These are phyloP conservation scores for Spatholobus suberectus DNA, from an alignment of 306 rosid genomes.

Conservation along the genomic window DNA sequence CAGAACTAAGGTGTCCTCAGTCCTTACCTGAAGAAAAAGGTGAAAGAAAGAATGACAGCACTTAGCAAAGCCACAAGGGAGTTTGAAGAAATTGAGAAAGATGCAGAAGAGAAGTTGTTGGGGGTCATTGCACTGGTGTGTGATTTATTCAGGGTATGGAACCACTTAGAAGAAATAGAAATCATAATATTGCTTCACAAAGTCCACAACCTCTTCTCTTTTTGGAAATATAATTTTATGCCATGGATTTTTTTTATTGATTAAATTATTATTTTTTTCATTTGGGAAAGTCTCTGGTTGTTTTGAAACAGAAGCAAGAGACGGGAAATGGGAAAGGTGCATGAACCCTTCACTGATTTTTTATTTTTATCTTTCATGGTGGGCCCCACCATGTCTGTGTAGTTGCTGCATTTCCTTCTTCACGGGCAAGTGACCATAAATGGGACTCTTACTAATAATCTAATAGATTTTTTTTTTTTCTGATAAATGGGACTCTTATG, in stretches of 20 bases:
- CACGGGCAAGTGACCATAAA: neutral
- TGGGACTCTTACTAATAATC: no score
- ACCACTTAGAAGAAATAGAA: neutral
- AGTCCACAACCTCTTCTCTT: neutral
- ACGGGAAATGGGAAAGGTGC: slow-evolving; percentile 46
- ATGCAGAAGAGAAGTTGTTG: slow-evolving; percentile 6
- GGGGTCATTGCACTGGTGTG: slow-evolving; percentile 29
- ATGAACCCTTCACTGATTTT: slow-evolving; percentile 45
- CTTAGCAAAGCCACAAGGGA: neutral
- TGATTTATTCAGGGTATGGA: slow-evolving; percentile 38
- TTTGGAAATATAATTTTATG: neutral
- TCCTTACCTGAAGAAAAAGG: slow-evolving; percentile 43
- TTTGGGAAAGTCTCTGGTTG: slow-evolving; percentile 20
- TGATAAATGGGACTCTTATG: no score
- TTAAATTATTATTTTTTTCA: slow-evolving; percentile 4
- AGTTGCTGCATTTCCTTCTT: neutral
- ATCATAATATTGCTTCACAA: neutral
- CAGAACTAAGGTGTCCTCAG: neutral
- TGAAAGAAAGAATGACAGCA: neutral
- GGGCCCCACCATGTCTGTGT: slow-evolving; percentile 16
- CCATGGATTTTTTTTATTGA: neutral
- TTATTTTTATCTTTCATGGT: slow-evolving; percentile 15
- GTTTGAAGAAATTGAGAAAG: slow-evolving; percentile 14
- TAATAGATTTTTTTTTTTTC: no score
- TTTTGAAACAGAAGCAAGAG: slow-evolving; percentile 41